Base-by-base conservation (phyloP, 345 rosid genomes). In the Eucalyptus polybractea region DNA sequence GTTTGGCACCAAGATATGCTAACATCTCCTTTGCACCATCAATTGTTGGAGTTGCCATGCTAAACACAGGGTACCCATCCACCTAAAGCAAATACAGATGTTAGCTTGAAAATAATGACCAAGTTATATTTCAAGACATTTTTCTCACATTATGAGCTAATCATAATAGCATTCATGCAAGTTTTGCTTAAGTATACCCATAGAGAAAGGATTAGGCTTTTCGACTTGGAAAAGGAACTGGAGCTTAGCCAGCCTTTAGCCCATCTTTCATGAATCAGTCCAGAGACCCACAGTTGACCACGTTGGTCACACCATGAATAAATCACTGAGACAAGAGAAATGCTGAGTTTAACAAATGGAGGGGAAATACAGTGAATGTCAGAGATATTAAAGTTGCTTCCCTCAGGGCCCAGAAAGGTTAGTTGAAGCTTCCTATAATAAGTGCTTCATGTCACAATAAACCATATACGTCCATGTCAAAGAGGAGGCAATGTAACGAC, bases 11-110 rank as follows among this genome's bases (percentile, higher is more conserved):
- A 91, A 98, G 93, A 94, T 94, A 95, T 49, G 96, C 91, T 21
- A 98, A 93, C 99, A 98, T 95, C 93, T 95, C 97, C 92, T 93
- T 96, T 85, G 99, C 98, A 87, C 97, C 99, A 29, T 92, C 88
- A 87, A 95, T 95, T 88, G 98, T 95, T 91, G 99, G 99, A 91
- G 99, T 95, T 86, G 99, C 99, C 99, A 97, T 97, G 93, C 99
- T 97, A 92, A 96, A 97, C 90, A 97, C 98, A 76, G 98, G 98
- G 89, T 94, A 95, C 89, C 95, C 96, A 91, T 96, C 98, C 87
- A 96, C 99, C 99, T 97, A 93, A 91, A 90, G 81, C 89, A 91
- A 80, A 92, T 14, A 27, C 47, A 45, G 62, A 27, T 25, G 62
- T 50, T 49, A 86, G 62, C 62, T 31, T 22, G 65, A 53, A 50